A percentile compares a stretch with the other conserved stretches of the same genome.
Evolutionary conservation across 2,329 filamentous ascomycete genomes (phyloP).

Genomic region (Mycosphaerelloides madeirae): DNA sequence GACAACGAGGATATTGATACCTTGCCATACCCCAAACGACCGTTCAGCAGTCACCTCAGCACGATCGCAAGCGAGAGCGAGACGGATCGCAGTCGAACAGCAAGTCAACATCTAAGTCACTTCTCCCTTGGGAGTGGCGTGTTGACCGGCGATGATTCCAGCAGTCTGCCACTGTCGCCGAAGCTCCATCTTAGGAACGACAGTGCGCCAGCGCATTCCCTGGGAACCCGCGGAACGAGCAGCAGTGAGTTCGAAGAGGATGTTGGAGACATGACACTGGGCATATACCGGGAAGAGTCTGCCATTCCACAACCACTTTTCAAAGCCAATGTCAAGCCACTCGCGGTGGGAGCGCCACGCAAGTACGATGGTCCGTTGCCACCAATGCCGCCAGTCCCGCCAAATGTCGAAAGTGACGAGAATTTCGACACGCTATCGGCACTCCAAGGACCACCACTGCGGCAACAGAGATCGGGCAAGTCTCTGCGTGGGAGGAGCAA

Average conservation of each 20-base stretch:
- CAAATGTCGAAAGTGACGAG: conserved; percentile 28
- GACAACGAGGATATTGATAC: conserved; percentile 27
- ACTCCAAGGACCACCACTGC: conserved; percentile 28
- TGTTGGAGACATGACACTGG: conserved; percentile 29
- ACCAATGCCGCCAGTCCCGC: conserved; percentile 29
- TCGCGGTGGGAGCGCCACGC: conserved; percentile 7
- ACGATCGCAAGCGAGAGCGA: conserved; percentile 36
- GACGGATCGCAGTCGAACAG: conserved; percentile 16
- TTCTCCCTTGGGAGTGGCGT: conserved; percentile 32
- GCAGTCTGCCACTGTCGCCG: conserved; percentile 24
- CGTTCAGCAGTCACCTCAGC: conserved; percentile 31
- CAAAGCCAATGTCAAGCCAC: conserved; percentile 12
- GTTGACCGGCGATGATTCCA: conserved; percentile 28
- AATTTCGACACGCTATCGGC: conserved; percentile 33
- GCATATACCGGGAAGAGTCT: conserved; percentile 28
- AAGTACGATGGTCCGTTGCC: conserved; percentile 29
- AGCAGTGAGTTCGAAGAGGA: conserved; percentile 19
- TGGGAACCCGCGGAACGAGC: conserved; percentile 11
- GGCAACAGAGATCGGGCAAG: conserved; percentile 32
- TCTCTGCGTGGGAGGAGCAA: conserved; percentile 29
- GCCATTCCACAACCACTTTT: conserved; percentile 34
- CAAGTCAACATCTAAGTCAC: conserved; percentile 29
- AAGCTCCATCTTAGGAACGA: conserved; percentile 14
- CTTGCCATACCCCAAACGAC: conserved; percentile 27
- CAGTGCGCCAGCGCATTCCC: conserved; percentile 24